These are phyloP conservation scores for Pythium guiyangense DNA, from an alignment of 352 stramenopile species.

Conservation along the genomic window DNA sequence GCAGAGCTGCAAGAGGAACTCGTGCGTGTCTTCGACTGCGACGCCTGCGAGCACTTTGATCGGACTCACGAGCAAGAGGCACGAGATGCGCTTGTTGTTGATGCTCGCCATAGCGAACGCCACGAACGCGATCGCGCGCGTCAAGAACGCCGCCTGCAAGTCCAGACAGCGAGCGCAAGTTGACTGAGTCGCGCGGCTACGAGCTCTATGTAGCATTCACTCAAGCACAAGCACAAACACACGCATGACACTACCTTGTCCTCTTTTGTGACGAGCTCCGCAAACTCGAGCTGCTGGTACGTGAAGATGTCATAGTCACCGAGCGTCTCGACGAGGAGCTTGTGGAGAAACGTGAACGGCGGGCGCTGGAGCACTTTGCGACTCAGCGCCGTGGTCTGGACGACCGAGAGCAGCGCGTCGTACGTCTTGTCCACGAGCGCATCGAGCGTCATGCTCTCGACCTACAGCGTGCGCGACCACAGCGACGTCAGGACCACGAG, in stretches of 20 bases:
- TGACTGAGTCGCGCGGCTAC: background rate
- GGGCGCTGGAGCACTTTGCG: slow-evolving; percentile 62
- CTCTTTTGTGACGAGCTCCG: slow-evolving; percentile 59
- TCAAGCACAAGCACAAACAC: too few species aligned
- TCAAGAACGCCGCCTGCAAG: slow-evolving; percentile 69
- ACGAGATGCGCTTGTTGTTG: slow-evolving; percentile 48
- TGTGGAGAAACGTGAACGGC: slow-evolving; percentile 83
- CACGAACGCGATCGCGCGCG: slow-evolving; percentile 70
- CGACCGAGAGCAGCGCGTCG: slow-evolving; percentile 46
- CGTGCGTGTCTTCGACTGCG: slow-evolving; percentile 54
- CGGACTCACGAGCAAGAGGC: slow-evolving; percentile 75
- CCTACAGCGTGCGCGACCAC: background rate
- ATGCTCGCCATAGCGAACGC: slow-evolving; percentile 43
- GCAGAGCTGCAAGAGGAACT: slow-evolving; percentile 74
- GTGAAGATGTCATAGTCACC: slow-evolving; percentile 60
- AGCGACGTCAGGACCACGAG: background rate
- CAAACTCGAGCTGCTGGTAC: slow-evolving; percentile 56
- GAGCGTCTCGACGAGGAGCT: slow-evolving; percentile 68
- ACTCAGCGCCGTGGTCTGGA: slow-evolving; percentile 65
- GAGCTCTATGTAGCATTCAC: too few species aligned
- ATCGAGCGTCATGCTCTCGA: slow-evolving; percentile 8
- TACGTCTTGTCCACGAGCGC: slow-evolving; percentile 61
- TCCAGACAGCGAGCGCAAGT: background rate
- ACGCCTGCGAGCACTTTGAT: slow-evolving; percentile 77
- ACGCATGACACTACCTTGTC: too few species aligned